Percentiles rank a stretch among this genome's conserved stretches.
phyloP scores from a whole-genome alignment of 2,329 filamentous ascomycete genomes.

The Paecilomyces sp. region DNA sequence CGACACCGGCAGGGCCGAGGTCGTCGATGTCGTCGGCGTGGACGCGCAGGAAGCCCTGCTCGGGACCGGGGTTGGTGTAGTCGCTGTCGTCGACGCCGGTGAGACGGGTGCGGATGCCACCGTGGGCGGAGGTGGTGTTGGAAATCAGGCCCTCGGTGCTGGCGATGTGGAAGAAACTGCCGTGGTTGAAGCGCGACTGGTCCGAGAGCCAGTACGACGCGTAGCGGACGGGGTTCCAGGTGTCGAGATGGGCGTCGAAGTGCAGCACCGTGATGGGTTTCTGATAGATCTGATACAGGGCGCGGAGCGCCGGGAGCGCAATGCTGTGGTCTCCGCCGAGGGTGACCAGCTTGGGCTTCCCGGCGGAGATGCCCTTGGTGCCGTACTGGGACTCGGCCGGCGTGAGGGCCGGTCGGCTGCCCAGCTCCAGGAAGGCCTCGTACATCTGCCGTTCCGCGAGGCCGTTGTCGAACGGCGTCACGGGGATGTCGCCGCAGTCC shows the following conservation, averaged over 20 bases:
- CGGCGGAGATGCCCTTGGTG: constrained; percentile 24
- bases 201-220: constrained; percentile 65
- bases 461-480: constrained; percentile 79
- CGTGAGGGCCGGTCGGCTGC: constrained; percentile 36
- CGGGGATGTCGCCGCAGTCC: constrained; percentile 86
- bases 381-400: constrained; percentile 16
- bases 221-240: constrained; percentile 74
- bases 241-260: constrained; percentile 75
- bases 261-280: constrained; percentile 62
- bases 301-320: constrained; percentile 61
- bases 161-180: constrained; percentile 87
- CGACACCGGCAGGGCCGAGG: constrained; percentile 63
- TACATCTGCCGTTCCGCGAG: constrained; percentile 79
- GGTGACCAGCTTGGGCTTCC: constrained; percentile 53
- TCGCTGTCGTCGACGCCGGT: constrained; percentile 58
- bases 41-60: constrained; percentile 73
- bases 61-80: constrained; percentile 61
- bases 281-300: constrained; percentile 56
- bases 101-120: constrained; percentile 71
- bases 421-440: constrained; percentile 66
- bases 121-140: constrained; percentile 70
- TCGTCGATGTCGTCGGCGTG: constrained; percentile 84
- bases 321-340: constrained; percentile 69
- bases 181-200: constrained; percentile 75
- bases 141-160: constrained; percentile 71